These are phyloP conservation scores for Acacia pycnantha DNA, from an alignment of 331 rosid species.

Conservation along the genomic window DNA sequence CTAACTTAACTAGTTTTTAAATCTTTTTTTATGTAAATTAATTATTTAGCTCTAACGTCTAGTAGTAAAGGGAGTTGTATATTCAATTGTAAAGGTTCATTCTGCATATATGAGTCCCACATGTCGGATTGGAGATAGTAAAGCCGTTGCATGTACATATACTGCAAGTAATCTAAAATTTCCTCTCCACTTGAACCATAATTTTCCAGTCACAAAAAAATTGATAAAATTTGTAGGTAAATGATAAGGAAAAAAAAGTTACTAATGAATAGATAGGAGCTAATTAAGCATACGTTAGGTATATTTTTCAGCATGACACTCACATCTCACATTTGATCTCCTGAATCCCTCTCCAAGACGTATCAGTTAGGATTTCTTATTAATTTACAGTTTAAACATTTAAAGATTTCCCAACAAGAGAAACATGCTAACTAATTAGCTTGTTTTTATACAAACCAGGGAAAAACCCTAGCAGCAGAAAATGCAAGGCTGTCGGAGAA, in stretches of 20 bases:
- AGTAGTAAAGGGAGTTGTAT: too few relatives aligned
- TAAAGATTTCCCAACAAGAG: not conserved
- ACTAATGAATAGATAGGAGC: not conserved
- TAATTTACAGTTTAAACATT: not conserved
- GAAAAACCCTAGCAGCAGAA: slow-evolving; percentile 52
- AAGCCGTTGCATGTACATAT: not conserved
- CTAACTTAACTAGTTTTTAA: too few relatives aligned
- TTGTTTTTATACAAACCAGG: slow-evolving; percentile 49
- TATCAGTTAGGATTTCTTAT: not conserved
- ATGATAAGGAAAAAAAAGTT: not conserved
- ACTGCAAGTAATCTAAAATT: not conserved
- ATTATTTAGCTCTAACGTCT: too few relatives aligned
- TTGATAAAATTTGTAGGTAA: not conserved
- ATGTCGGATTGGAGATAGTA: not conserved
- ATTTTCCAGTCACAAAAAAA: not conserved
- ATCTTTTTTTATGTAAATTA: too few relatives aligned
- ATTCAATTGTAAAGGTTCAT: not conserved
- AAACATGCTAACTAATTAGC: not conserved
- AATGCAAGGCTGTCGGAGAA: slow-evolving; percentile 54
- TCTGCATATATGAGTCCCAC: not conserved
- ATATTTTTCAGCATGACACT: not conserved
- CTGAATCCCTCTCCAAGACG: not conserved
- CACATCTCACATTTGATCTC: not conserved
- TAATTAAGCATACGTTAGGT: too few relatives aligned
- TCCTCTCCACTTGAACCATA: not conserved